These are phyloP conservation scores for Moringa oleifera DNA, from an alignment of 345 rosid genomes.

Conservation along the genomic window DNA sequence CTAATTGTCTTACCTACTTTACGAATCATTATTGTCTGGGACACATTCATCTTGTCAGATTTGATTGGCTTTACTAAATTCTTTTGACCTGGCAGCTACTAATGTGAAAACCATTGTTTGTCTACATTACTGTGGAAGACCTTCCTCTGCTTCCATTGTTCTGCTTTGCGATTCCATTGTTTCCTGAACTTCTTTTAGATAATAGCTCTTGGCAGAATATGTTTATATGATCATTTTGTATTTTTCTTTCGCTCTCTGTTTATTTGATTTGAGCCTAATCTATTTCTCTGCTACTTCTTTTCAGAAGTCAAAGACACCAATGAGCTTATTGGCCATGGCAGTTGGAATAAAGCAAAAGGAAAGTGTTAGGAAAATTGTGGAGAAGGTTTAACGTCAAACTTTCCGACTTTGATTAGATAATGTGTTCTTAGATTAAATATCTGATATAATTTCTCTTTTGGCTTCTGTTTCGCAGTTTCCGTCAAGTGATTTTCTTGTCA, in stretches of 20 bases:
- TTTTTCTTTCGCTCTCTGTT: background rate
- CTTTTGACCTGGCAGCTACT: too few species aligned
- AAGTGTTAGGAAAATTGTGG: constrained; percentile 60
- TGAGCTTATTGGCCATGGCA: constrained; percentile 65
- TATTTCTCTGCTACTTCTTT: constrained; percentile 4
- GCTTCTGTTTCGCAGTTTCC: constrained; percentile 41
- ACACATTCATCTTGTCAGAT: too few species aligned
- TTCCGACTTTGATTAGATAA: background rate
- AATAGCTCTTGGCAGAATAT: too few species aligned
- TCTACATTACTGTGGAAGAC: background rate
- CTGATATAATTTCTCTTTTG: constrained; percentile 5
- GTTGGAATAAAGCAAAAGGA: constrained; percentile 65
- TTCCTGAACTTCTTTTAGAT: too few species aligned
- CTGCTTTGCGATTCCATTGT: background rate
- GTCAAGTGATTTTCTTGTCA: constrained; percentile 47
- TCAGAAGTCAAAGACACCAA: constrained; percentile 40
- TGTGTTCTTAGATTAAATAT: background rate
- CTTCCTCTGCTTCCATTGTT: background rate
- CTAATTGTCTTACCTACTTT: too few species aligned
- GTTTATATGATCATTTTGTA: too few species aligned
- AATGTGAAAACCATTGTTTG: too few species aligned
- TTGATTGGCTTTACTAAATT: too few species aligned
- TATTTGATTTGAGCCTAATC: constrained; percentile 1
- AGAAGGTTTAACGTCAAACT: constrained; percentile 38
- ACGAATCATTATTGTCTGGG: too few species aligned